Percentiles rank a stretch among this genome's conserved stretches.
These are phyloP conservation scores for Vicia sativa DNA, from an alignment of 306 rosid genomes.

Conservation along the genomic window DNA sequence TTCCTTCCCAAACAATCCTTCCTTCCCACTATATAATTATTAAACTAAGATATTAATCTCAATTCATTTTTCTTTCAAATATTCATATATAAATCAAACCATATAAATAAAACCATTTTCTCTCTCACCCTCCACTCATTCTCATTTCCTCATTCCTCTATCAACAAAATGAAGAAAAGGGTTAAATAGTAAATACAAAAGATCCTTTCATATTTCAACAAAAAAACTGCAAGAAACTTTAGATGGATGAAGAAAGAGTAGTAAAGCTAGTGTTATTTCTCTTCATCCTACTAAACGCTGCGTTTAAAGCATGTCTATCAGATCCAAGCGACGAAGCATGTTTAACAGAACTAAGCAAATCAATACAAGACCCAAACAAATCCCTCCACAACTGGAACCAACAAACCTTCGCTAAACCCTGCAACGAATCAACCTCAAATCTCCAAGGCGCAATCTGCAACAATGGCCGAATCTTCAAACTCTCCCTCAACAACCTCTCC, in stretches of 20 bases:
- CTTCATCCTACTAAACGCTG: background rate
- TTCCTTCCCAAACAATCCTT: background rate
- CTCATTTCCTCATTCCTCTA: background rate
- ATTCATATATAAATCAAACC: too few species aligned
- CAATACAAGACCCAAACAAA: conserved; percentile 62
- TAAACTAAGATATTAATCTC: too few species aligned
- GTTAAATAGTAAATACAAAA: conserved; percentile 12
- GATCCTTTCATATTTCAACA: background rate
- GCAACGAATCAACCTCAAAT: conserved; percentile 76
- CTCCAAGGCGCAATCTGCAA: conserved; percentile 87
- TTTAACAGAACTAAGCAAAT: conserved; percentile 62
- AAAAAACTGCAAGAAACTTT: background rate
- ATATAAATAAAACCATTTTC: background rate
- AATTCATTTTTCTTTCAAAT: too few species aligned
- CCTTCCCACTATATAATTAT: background rate
- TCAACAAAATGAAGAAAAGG: background rate
- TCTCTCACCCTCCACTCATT: background rate
- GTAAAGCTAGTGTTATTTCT: conserved; percentile 22
- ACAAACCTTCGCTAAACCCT: conserved; percentile 68
- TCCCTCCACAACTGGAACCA: conserved; percentile 73
- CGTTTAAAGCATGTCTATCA: conserved; percentile 42
- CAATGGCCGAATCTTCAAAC: conserved; percentile 90
- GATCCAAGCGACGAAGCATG: conserved; percentile 93
- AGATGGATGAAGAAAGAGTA: conserved; percentile 51
- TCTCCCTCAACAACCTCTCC: conserved; percentile 74